phyloP scores from a whole-genome alignment of 352 stramenopile species.

The Thalassiosira mediterranea region DNA sequence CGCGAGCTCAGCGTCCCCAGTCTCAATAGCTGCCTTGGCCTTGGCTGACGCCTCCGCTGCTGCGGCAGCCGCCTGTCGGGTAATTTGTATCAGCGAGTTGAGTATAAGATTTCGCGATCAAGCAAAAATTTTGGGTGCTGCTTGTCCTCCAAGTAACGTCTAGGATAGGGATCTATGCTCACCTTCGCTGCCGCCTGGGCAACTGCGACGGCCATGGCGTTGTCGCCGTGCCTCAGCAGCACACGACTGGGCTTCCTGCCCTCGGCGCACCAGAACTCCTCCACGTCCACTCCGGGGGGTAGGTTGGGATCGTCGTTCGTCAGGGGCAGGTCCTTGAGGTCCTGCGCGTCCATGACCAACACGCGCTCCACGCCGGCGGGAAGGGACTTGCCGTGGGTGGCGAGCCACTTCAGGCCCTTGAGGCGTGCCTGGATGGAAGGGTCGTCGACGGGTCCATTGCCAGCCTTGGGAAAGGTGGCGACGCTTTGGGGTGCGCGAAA shows the following conservation, averaged over 20 bases:
- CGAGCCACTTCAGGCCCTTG: conserved; percentile 79
- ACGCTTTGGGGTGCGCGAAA: conserved; percentile 24
- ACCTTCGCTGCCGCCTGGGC: conserved; percentile 67
- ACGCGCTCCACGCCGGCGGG: conserved; percentile 75
- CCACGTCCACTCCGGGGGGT: conserved; percentile 67
- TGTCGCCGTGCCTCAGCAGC: conserved; percentile 70
- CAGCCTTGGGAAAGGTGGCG: conserved; percentile 71
- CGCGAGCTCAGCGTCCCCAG: conserved; percentile 56
- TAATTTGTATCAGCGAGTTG: neutral
- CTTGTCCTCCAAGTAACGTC: too few relatives aligned
- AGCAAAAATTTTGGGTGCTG: too few relatives aligned
- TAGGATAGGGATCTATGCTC: conserved; percentile 1
- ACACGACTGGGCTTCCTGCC: conserved; percentile 71
- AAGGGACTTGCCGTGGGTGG: conserved; percentile 64
- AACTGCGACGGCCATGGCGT: conserved; percentile 72
- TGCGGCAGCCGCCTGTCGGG: conserved; percentile 37
- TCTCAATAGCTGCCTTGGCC: conserved; percentile 66
- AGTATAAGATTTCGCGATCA: too few relatives aligned
- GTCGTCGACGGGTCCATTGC: conserved; percentile 67
- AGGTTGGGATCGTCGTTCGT: conserved; percentile 70
- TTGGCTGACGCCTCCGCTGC: conserved; percentile 63
- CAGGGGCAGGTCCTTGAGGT: conserved; percentile 74
- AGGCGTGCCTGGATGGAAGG: conserved; percentile 60
- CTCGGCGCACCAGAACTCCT: conserved; percentile 73
- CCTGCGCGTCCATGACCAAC: conserved; percentile 82